phyloP scores from a whole-genome alignment of 1,284 basidiomycete genomes.

The Singerocomus inundabilis region DNA sequence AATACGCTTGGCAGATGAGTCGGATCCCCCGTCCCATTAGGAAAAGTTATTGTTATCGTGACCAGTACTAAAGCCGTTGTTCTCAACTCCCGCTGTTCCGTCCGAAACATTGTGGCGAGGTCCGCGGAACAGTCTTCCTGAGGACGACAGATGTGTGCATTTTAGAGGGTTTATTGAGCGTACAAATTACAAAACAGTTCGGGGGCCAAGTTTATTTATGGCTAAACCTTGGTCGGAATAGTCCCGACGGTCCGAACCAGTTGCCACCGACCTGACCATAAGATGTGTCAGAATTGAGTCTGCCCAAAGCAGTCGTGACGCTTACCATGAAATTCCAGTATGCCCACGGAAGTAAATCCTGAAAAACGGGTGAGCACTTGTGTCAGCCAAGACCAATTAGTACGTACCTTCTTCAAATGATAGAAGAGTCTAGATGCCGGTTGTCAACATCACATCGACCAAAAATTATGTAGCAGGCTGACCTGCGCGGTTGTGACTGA shows the following conservation, averaged over 20 bases:
- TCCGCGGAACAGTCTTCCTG: not conserved
- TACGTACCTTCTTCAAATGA: constrained; percentile 84
- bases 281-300: constrained; percentile 3
- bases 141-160: constrained; percentile 12
- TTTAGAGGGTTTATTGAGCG: not conserved
- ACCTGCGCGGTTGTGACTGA: constrained; percentile 69
- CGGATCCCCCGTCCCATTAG: no score
- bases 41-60: no score
- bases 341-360: constrained; percentile 84
- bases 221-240: constrained; percentile 46
- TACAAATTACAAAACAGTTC: not conserved
- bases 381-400: not conserved
- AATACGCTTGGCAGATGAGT: constrained; percentile 7
- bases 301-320: not conserved
- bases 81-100: constrained; percentile 16
- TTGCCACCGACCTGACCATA: constrained; percentile 53
- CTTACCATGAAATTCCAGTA: constrained; percentile 86
- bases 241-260: constrained; percentile 65
- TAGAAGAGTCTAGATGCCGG: constrained; percentile 66
- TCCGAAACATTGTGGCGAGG: constrained; percentile 11
- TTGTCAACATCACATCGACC: constrained; percentile 4
- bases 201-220: constrained; percentile 7
- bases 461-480: constrained; percentile 16
- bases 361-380: not conserved
- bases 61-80: not conserved